Evolutionary conservation across 2,329 filamentous ascomycete species (phyloP).

Genomic region (Verticillium nubilum): DNA sequence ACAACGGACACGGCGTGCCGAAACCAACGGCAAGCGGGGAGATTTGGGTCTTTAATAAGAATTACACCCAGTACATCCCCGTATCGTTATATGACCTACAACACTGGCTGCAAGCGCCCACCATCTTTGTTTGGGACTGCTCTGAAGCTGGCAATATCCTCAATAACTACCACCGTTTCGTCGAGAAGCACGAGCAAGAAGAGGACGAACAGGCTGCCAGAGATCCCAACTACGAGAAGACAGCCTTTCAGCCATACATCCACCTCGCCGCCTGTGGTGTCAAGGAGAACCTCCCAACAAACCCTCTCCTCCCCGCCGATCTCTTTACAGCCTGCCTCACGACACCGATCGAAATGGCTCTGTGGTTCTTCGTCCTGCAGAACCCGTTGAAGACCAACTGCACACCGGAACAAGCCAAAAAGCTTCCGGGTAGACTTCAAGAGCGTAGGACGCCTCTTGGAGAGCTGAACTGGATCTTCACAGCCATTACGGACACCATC

Average conservation of each 20-base stretch:
- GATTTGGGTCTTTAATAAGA: constrained; percentile 99
- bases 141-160: constrained; percentile 95
- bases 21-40: constrained; percentile 93
- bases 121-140: constrained; percentile 96
- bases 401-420: constrained; percentile 76
- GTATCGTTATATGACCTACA: constrained; percentile 93
- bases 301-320: constrained; percentile 87
- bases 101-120: constrained; percentile 91
- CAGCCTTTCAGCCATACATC: constrained; percentile 65
- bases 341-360: constrained; percentile 93
- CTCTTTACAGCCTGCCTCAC: constrained; percentile 94
- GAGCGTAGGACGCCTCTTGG: constrained; percentile 90
- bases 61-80: constrained; percentile 97
- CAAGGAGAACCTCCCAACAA: constrained; percentile 90
- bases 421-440: constrained; percentile 85
- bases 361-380: constrained; percentile 93
- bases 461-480: constrained; percentile 99
- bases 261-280: constrained; percentile 88
- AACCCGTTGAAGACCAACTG: constrained; percentile 69
- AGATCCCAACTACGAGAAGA: constrained; percentile 80
- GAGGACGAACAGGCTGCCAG: constrained; percentile 70
- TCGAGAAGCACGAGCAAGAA: constrained; percentile 90
- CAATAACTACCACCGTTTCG: constrained; percentile 88
- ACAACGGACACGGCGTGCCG: constrained; percentile 96
- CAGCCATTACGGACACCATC: constrained; percentile 96